Base-by-base conservation (phyloP, 2,329 filamentous ascomycete species). In the Lecanicillium sp. region DNA sequence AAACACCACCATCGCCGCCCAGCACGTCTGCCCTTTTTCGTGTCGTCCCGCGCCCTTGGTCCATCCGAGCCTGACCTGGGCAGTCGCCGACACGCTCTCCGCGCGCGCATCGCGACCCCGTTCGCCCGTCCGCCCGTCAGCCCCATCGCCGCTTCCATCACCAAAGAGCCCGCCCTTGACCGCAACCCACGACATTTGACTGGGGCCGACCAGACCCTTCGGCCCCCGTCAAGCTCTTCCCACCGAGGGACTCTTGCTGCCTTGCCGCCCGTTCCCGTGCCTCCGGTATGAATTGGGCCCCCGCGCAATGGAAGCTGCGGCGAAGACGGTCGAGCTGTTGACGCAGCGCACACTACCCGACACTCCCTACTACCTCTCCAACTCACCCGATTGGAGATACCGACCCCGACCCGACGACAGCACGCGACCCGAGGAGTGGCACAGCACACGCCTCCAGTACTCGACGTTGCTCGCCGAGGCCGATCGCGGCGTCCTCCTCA, bases 271-370 rank as follows among this genome's bases (percentile, higher is more conserved):
- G n/a, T 21, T 44, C 54, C 33, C 32, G 38, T 30, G 36, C 35
- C 26, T 43, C 37, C 62, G 65, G 65, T 55, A 67, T 67, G 65
- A 60, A 51, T 53, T 42, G 45, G 44, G 51, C 60, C 62, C 58
- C 59, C 58, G 62, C 69, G 74, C 66, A 66, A 80, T 80, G 77
- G 77, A 79, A 71, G 74, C 70, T 70, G 74, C 74, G 70, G 73
- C 71, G 63, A 76, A 77, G 67, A 73, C 69, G 67, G 71, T 77
- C 65, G 65, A 77, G 63, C 69, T 65, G 63, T 66, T 78, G 62
- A 69, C 71, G 58, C 69, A 77, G 67, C 67, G 67, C 59, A 69
- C 75, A 54, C 64, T 79, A 53, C 77, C 77, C 53, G 66, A 70
- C 50, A 68, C 68, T 59, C 72, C 75, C 53, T 73, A 80, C 59